A percentile compares a stretch with the other conserved stretches of the same genome.
Conservation (phyloP, 495 filamentous ascomycete species). For the Glonium stellatum region DNA sequence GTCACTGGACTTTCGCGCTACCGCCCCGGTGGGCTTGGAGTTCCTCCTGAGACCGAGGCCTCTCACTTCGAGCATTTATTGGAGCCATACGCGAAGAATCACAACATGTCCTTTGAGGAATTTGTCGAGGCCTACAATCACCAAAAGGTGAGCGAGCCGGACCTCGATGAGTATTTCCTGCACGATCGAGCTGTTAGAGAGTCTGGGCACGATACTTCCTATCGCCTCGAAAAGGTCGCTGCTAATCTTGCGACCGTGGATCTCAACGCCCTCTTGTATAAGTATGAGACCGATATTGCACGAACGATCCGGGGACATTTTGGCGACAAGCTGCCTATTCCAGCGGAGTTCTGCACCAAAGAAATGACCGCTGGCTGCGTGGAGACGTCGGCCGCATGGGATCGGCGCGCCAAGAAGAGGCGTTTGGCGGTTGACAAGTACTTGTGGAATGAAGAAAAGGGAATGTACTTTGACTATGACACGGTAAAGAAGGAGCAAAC, state of each 20-base stretch:
- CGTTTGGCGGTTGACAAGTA: conserved; percentile 79
- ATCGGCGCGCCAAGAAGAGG: conserved; percentile 71
- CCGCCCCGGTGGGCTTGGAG: conserved; percentile 78
- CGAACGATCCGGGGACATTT: conserved; percentile 75
- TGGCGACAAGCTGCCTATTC: conserved; percentile 68
- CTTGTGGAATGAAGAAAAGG: conserved; percentile 80
- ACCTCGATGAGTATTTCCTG: conserved; percentile 88
- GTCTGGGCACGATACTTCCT: conserved; percentile 94
- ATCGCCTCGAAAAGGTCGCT: conserved; percentile 80
- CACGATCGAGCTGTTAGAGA: conserved; percentile 93
- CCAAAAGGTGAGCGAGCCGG: conserved; percentile 69
- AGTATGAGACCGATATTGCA: conserved; percentile 89
- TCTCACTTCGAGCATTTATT: conserved; percentile 83
- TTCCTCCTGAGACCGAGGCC: conserved; percentile 90
- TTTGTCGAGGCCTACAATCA: conserved; percentile 84
- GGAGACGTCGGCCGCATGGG: conserved; percentile 81
- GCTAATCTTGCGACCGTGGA: conserved; percentile 90
- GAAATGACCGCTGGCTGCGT: conserved; percentile 52
- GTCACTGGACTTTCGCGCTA: conserved; percentile 83
- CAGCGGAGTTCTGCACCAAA: conserved; percentile 63
- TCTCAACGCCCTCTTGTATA: conserved; percentile 87
- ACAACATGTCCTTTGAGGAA: conserved; percentile 69
- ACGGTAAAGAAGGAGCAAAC: conserved; percentile 69
- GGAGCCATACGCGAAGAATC: conserved; percentile 76
- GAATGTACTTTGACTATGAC: conserved; percentile 97